A percentile compares a stretch with the other conserved stretches of the same genome.
These are phyloP conservation scores for Trametes polyzona DNA, from an alignment of 1,284 basidiomycete genomes.

Conservation along the genomic window DNA sequence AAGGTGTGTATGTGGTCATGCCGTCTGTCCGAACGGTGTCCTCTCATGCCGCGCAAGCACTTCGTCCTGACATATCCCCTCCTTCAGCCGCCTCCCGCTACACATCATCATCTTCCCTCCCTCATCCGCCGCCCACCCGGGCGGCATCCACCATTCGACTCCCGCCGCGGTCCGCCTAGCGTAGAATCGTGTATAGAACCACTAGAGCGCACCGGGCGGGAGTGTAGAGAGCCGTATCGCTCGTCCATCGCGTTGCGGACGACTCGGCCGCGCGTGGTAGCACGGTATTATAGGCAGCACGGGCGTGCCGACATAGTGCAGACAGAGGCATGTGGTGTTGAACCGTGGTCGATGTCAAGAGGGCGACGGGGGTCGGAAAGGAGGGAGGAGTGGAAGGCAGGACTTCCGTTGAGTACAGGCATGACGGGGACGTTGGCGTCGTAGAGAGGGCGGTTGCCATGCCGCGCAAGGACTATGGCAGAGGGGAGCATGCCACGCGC, in stretches of 20 bases:
- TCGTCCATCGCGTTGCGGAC: background rate
- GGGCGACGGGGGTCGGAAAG: background rate
- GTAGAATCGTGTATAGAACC: background rate
- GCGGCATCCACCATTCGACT: background rate
- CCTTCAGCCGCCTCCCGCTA: background rate
- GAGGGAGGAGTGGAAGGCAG: background rate
- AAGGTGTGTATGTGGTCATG: background rate
- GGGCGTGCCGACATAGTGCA: no score
- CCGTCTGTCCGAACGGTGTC: background rate
- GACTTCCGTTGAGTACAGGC: background rate
- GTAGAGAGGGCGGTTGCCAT: no score
- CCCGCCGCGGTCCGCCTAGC: background rate
- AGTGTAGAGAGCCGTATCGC: background rate
- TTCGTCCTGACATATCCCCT: background rate
- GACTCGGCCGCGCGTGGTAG: background rate
- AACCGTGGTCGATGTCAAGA: no score
- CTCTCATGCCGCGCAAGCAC: background rate
- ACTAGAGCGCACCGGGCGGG: background rate
- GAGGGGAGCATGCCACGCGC: background rate
- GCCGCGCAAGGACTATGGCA: background rate
- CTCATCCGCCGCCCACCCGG: background rate
- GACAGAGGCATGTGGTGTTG: no score
- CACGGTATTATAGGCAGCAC: background rate
- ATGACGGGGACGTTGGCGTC: background rate
- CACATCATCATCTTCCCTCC: background rate